Base-by-base conservation (phyloP, 1,284 basidiomycete species). In the Earliella scabrosa region DNA sequence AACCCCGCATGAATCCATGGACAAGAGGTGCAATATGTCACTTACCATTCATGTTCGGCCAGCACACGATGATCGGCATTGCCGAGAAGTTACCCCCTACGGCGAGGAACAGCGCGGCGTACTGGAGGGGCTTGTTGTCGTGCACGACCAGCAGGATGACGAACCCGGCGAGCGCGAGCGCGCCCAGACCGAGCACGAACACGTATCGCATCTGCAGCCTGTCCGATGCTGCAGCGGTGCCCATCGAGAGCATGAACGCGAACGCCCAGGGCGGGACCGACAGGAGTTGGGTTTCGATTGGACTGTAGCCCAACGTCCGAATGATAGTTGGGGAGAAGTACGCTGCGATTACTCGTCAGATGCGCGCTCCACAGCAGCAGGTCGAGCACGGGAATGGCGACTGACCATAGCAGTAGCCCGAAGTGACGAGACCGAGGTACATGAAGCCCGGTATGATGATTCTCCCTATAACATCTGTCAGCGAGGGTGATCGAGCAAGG, bases 191-290 rank as follows among this genome's bases (percentile, higher is more conserved):
- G 35, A 71, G 52, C 14, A 63, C 59, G 58, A 71, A 71, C 2
- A 63, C 38, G 64, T 68, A 71, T 21, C 69, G 68, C 49, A 64
- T 64, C 18, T 60, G 60, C 26, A 66, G 47, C 46, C 54, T 58
- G 57, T 71, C 69, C 3, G 69, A 71, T 27, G 63, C 31, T 26
- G 58, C 58, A 27, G 68, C 66, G 50, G 64, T 54, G 39, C 66
- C 32, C 69, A 74, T 69, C 24, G 70, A 64, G 40, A 70, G 64
- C 7, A 66, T 64, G 58, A 73, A 73, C 24, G 70, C 70, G 45
- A 66, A 67, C 9, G 68, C 70, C 60, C 77, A 81, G 4, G 80
- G 78, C 8, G 81, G 82, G 13, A 83, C 81, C 16, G 80, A 79
- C 67, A 78, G 77, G 16, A 85, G 74, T 65, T 85, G 82, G 0